Percentiles rank a stretch among this genome's conserved stretches.
Conservation (phyloP, 495 filamentous ascomycete genomes). For the Tuber melanosporum region DNA sequence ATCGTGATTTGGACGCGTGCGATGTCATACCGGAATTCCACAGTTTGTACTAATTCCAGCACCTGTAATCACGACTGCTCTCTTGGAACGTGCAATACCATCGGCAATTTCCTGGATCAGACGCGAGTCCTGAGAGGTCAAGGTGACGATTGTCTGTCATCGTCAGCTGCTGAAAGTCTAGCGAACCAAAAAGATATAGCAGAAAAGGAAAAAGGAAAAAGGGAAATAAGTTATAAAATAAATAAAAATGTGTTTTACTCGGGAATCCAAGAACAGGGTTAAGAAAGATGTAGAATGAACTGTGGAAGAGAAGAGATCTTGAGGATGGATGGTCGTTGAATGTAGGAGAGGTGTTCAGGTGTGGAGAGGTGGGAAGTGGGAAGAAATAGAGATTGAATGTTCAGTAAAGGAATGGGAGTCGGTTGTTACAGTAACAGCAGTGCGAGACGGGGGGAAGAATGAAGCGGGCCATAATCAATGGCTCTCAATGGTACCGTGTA, state of each 20-base stretch:
- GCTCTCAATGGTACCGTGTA: background rate
- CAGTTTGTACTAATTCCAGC: constrained; percentile 69
- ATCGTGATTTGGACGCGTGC: constrained; percentile 12
- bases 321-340: background rate
- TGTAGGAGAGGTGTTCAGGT: background rate
- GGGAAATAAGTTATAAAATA: background rate
- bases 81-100: constrained; percentile 54
- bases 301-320: background rate
- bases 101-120: constrained; percentile 58
- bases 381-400: background rate
- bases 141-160: constrained; percentile 56
- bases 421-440: background rate
- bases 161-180: background rate
- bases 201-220: background rate
- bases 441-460: background rate
- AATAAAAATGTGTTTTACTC: background rate
- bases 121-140: constrained; percentile 48
- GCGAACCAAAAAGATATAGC: background rate
- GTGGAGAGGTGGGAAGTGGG: background rate
- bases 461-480: background rate
- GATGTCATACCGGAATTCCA: constrained; percentile 58
- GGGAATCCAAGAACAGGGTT: background rate
- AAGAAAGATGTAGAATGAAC: background rate
- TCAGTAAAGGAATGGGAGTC: background rate
- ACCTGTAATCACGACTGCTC: constrained; percentile 61